Percentiles rank a stretch among this genome's conserved stretches.
Evolutionary conservation across 2,329 filamentous ascomycete species (phyloP).

Genomic region (Macrophomina phaseolina): DNA sequence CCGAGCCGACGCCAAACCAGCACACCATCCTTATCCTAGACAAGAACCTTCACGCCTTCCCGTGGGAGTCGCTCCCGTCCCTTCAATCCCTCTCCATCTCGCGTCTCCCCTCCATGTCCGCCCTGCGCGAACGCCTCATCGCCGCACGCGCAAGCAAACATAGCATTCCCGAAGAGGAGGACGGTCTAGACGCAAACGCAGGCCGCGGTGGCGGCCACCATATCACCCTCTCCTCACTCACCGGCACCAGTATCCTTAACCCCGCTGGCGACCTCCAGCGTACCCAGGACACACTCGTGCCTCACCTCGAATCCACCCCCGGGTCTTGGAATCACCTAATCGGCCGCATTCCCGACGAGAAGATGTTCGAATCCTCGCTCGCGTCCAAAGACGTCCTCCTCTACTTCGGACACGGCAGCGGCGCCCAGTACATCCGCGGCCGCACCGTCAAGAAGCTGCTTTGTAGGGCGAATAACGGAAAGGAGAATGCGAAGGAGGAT

Average conservation of each 20-base stretch:
- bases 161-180: slow-evolving; percentile 11
- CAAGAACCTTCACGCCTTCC: slow-evolving; percentile 87
- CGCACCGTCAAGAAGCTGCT: slow-evolving; percentile 80
- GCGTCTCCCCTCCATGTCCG: slow-evolving; percentile 84
- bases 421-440: slow-evolving; percentile 89
- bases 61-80: slow-evolving; percentile 94
- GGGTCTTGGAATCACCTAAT: slow-evolving; percentile 71
- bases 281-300: slow-evolving; percentile 77
- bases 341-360: slow-evolving; percentile 72
- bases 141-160: slow-evolving; percentile 50
- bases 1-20: slow-evolving; percentile 38
- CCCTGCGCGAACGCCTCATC: slow-evolving; percentile 76
- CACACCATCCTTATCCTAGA: slow-evolving; percentile 92
- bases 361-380: slow-evolving; percentile 75
- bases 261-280: slow-evolving; percentile 81
- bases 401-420: slow-evolving; percentile 96
- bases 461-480: slow-evolving; percentile 40
- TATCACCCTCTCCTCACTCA: slow-evolving; percentile 53
- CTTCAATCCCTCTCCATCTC: slow-evolving; percentile 80
- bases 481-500: not conserved
- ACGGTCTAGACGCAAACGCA: slow-evolving; percentile 19
- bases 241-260: slow-evolving; percentile 83
- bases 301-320: slow-evolving; percentile 60
- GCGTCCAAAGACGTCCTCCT: slow-evolving; percentile 73
- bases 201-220: slow-evolving; percentile 38